Evolutionary conservation across 495 filamentous ascomycete genomes (phyloP).

Genomic region (Hypomontagnella monticulosa): DNA sequence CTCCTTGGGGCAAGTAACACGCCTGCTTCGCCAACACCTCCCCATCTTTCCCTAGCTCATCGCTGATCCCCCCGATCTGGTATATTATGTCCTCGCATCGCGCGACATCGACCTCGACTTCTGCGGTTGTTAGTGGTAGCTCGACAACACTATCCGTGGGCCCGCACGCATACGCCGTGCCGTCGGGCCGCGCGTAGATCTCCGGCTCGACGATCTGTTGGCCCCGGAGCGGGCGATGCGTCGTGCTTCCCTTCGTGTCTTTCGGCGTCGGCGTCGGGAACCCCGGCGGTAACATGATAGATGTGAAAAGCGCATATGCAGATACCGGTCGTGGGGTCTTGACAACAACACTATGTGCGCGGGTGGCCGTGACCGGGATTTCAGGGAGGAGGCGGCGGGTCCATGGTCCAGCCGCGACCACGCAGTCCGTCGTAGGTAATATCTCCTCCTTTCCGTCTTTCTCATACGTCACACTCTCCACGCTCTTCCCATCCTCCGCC

Average conservation of each 20-base stretch:
- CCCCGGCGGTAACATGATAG: conserved; percentile 73
- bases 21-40: conserved; percentile 78
- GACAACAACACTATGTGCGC: conserved; percentile 86
- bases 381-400: conserved; percentile 73
- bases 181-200: conserved; percentile 86
- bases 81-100: conserved; percentile 83
- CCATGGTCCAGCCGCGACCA: conserved; percentile 86
- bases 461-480: conserved; percentile 50
- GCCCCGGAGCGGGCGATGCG: conserved; percentile 39
- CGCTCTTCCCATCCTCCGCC: conserved; percentile 25
- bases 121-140: conserved; percentile 71
- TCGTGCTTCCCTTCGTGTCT: conserved; percentile 50
- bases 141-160: conserved; percentile 75
- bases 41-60: conserved; percentile 72
- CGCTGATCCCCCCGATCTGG: conserved; percentile 73
- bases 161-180: conserved; percentile 82
- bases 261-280: conserved; percentile 47
- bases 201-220: conserved; percentile 74
- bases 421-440: conserved; percentile 39
- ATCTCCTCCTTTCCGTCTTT: conserved; percentile 71
- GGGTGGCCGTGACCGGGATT: conserved; percentile 77
- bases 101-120: conserved; percentile 75
- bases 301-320: conserved; percentile 82
- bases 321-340: conserved; percentile 68
- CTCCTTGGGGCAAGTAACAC: conserved; percentile 80